Percentiles rank a stretch among this genome's conserved stretches.
Evolutionary conservation across 345 rosid genomes (phyloP).

Genomic region (Pistacia vera): DNA sequence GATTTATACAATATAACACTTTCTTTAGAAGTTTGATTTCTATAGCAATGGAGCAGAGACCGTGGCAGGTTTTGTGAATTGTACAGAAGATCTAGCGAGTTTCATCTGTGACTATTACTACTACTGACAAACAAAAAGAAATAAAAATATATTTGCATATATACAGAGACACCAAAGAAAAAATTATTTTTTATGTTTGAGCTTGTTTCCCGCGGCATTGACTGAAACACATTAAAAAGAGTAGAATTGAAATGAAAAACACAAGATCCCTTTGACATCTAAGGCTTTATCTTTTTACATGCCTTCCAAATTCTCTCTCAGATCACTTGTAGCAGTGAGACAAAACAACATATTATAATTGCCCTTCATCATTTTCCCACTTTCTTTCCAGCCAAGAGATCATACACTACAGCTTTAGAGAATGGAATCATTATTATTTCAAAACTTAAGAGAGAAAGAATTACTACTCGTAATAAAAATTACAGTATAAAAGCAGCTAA

Average conservation of each 20-base stretch:
- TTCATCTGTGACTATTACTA: not conserved
- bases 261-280: slow-evolving; percentile 38
- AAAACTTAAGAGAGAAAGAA: not conserved
- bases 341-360: slow-evolving; percentile 21
- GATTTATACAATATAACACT: too few relatives aligned
- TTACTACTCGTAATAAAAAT: not conserved
- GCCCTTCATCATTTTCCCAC: slow-evolving; percentile 43
- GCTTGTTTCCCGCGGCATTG: slow-evolving; percentile 55
- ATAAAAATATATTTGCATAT: not conserved
- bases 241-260: not conserved
- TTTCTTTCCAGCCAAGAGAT: slow-evolving; percentile 42
- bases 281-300: slow-evolving; percentile 22
- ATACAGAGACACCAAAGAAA: slow-evolving; percentile 14
- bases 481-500: slow-evolving; percentile 11
- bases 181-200: slow-evolving; percentile 27
- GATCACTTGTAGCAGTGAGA: slow-evolving; percentile 25
- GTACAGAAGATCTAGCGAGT: slow-evolving; percentile 8
- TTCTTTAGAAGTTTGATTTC: not conserved
- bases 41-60: not conserved
- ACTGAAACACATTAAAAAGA: slow-evolving; percentile 37
- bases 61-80: not conserved
- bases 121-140: slow-evolving; percentile 3
- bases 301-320: slow-evolving; percentile 21
- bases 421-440: slow-evolving; percentile 5
- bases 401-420: slow-evolving; percentile 15